phyloP scores from a whole-genome alignment of 2,329 filamentous ascomycete species.

The Neofusicoccum sp. region DNA sequence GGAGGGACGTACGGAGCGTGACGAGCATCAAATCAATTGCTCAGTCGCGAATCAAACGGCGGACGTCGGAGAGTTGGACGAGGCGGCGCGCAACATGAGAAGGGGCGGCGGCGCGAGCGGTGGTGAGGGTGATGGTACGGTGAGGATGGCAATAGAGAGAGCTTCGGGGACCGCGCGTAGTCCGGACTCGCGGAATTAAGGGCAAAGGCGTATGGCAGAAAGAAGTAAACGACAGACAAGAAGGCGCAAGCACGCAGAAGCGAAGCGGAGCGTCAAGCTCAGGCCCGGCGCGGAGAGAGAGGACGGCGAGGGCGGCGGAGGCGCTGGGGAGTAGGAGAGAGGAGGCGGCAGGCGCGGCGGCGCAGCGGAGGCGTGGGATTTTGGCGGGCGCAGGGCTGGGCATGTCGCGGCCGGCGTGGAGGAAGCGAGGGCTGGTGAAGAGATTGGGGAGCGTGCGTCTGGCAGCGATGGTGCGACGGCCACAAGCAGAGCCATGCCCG shows the following conservation, averaged over 20 bases:
- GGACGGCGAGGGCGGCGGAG: background rate
- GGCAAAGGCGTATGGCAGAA: conserved; percentile 7
- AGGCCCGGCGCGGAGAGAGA: background rate
- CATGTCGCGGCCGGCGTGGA: background rate
- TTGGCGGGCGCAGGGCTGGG: conserved; percentile 7
- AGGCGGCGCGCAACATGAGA: background rate
- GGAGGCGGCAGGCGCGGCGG: background rate
- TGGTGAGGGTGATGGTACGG: background rate
- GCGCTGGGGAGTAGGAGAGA: background rate
- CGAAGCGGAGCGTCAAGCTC: conserved; percentile 19
- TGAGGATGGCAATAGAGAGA: background rate
- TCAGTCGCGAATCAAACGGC: conserved; percentile 18
- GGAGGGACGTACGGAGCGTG: conserved; percentile 6
- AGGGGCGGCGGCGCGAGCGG: background rate
- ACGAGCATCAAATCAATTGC: conserved; percentile 6
- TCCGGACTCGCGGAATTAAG: conserved; percentile 20
- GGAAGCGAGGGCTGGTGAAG: conserved; percentile 19
- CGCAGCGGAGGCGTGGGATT: background rate
- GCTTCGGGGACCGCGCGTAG: background rate
- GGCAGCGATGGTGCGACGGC: conserved; percentile 14
- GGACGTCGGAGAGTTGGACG: conserved; percentile 13
- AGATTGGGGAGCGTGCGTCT: conserved; percentile 1
- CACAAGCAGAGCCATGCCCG: conserved; percentile 12
- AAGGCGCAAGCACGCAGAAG: conserved; percentile 7
- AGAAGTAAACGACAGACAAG: conserved; percentile 18